Evolutionary conservation across 257 asterid species (phyloP), one percentile per base, ranked within the genome.

Genomic region (Ocimum tenuiflorum): DNA sequence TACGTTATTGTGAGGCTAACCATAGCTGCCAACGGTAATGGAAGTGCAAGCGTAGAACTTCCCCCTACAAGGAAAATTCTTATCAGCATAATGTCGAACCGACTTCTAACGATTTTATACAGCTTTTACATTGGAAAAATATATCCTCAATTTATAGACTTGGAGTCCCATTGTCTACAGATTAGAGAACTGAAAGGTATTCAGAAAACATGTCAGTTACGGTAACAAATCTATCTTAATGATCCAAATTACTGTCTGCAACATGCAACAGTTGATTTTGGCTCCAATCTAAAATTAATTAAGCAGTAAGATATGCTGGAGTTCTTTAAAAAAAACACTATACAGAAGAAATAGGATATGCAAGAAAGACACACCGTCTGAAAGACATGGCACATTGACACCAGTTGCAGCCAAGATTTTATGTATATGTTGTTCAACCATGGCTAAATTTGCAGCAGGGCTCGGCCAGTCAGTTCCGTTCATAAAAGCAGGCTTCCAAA

Each of bases 401-500:
- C 97, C 97, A 49, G 97, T 94, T 67, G 85, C 91, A 56, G 95
- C 96, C 78, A 94, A 69, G 48, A 90, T 83, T 71, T 90, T 86
- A 75, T 85, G 84, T 49, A 90, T 90, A 79, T 88, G 97, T 78
- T 88, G 85, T 78, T 86, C 99, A 27, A 94, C 91, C 75, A 70
- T 67, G 58, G 95, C 77, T 57, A 94, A 67, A 84, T 88, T 90
- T 63, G 88, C 89, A 57, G 92, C 96, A 54, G 99, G 97, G 80
- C 94, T 91, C 3, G 99, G 99, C 99, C 99, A 94, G 82, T 94
- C 99, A 60, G 96, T 85, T 71, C 99, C 99, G 56, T 94, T 94
- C 99, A 90, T 94, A 71, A 63, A 85, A 73, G 95, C 99, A 66
- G 91, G 95, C 80, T 81, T 90, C 99, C 99, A 94, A 27, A 94